phyloP scores from a whole-genome alignment of 768 basidiomycete species.

The Termitomyces sp. region DNA sequence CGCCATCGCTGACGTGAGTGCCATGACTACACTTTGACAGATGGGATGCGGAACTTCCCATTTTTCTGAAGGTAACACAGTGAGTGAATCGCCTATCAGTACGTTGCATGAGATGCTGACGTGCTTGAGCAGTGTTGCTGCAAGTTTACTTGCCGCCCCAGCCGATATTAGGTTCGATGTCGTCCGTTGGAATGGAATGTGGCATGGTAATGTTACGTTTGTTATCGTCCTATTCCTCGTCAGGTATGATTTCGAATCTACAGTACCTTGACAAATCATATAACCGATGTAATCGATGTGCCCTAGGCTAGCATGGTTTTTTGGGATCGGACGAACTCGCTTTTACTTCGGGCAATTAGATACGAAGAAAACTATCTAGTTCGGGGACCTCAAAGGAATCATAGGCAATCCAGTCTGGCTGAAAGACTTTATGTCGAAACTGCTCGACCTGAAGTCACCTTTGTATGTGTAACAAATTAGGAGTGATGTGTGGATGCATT shows the following conservation, averaged over 20 bases:
- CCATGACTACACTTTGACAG: neutral
- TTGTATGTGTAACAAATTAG: neutral
- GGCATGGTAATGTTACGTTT: conserved; percentile 72
- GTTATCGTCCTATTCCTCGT: conserved; percentile 48
- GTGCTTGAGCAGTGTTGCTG: conserved; percentile 46
- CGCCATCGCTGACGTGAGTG: conserved; percentile 64
- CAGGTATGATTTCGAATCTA: conserved; percentile 34
- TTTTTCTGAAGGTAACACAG: conserved; percentile 47
- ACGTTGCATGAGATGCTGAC: neutral
- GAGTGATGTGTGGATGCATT: neutral
- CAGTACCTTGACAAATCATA: neutral
- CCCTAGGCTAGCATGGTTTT: conserved; percentile 16
- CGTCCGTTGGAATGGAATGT: conserved; percentile 61
- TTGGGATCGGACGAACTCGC: conserved; percentile 15
- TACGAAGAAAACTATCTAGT: conserved; percentile 3
- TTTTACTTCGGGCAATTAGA: conserved; percentile 12
- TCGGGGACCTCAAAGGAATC: neutral
- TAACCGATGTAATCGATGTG: neutral
- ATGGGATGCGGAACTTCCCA: neutral
- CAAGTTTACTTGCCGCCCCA: conserved; percentile 55
- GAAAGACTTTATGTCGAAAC: neutral
- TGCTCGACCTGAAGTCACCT: neutral
- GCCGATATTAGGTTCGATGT: conserved; percentile 42
- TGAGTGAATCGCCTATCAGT: conserved; percentile 35
- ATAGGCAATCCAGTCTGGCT: neutral